phyloP scores from a whole-genome alignment of 2,329 filamentous ascomycete genomes.

The Colletotrichum tofieldiae region DNA sequence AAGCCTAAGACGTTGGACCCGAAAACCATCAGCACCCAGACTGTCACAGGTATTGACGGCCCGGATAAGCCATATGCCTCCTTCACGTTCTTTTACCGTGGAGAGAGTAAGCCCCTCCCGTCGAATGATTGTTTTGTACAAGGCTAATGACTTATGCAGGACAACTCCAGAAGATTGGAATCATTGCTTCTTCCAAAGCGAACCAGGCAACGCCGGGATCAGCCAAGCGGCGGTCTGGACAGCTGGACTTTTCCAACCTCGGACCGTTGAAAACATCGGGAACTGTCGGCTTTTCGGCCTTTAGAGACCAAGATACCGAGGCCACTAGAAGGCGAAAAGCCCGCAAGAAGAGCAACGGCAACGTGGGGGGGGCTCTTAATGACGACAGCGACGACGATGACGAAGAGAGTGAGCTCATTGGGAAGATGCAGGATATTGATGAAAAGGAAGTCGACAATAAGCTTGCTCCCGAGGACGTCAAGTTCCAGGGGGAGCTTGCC shows the following conservation, averaged over 20 bases:
- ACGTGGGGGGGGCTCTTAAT: slow-evolving; percentile 67
- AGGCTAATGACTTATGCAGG: slow-evolving; percentile 64
- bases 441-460: slow-evolving; percentile 74
- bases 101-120: slow-evolving; percentile 81
- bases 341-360: slow-evolving; percentile 76
- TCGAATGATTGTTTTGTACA: slow-evolving; percentile 11
- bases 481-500: slow-evolving; percentile 81
- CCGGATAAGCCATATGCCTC: slow-evolving; percentile 96
- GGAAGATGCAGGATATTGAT: slow-evolving; percentile 76
- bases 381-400: slow-evolving; percentile 85
- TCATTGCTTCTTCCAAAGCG: slow-evolving; percentile 79
- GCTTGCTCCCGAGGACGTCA: slow-evolving; percentile 79
- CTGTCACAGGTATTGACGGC: slow-evolving; percentile 97
- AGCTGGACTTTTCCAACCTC: slow-evolving; percentile 88
- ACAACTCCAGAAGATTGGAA: slow-evolving; percentile 97
- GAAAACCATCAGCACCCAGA: slow-evolving; percentile 98
- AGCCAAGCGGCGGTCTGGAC: slow-evolving; percentile 84
- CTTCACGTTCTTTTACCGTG: slow-evolving; percentile 98
- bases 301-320: slow-evolving; percentile 79
- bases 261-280: slow-evolving; percentile 89
- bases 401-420: slow-evolving; percentile 71
- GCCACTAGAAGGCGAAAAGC: slow-evolving; percentile 71
- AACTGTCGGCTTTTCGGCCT: slow-evolving; percentile 90
- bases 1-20: slow-evolving; percentile 97
- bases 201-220: slow-evolving; percentile 73